phyloP scores from a whole-genome alignment of 495 filamentous ascomycete species.

The Clavariopsis aquatica region DNA sequence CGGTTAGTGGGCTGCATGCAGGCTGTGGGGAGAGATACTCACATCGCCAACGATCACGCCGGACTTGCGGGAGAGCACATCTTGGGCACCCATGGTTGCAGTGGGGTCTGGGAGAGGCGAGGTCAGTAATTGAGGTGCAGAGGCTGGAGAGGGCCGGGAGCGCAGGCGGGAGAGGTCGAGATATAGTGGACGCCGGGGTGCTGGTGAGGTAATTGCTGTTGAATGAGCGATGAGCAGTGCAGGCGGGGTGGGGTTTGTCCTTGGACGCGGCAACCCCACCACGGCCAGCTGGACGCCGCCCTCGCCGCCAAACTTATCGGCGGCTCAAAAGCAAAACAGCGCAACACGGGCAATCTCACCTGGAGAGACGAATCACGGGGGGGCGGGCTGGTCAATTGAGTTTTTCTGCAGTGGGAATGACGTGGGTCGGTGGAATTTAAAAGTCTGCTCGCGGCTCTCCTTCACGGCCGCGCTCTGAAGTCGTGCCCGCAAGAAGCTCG shows the following conservation, averaged over 20 bases:
- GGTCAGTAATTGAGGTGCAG: background rate
- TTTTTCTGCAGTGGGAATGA: slow-evolving; percentile 20
- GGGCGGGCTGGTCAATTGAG: slow-evolving; percentile 15
- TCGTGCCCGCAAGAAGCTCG: slow-evolving; percentile 29
- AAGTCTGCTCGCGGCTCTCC: background rate
- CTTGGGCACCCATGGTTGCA: slow-evolving; percentile 63
- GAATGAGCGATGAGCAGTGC: background rate
- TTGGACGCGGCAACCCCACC: slow-evolving; percentile 8
- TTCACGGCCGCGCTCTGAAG: slow-evolving; percentile 33
- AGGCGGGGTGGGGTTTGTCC: slow-evolving; percentile 7
- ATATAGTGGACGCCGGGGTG: slow-evolving; percentile 1
- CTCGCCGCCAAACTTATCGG: slow-evolving; percentile 1
- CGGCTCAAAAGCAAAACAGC: slow-evolving; percentile 17
- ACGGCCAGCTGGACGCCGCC: slow-evolving; percentile 3
- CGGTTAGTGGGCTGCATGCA: background rate
- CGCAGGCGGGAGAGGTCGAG: background rate
- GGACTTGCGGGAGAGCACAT: slow-evolving; percentile 71
- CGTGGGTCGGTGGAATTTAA: slow-evolving; percentile 26
- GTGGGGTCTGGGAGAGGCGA: slow-evolving; percentile 19
- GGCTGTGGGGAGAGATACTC: slow-evolving; percentile 9
- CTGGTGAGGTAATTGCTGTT: slow-evolving; percentile 21
- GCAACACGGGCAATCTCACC: slow-evolving; percentile 15
- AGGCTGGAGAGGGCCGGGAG: background rate
- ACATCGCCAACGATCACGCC: slow-evolving; percentile 89
- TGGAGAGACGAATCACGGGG: slow-evolving; percentile 3